Conservation (phyloP, 345 rosid species). For the Arabidopsis thaliana region TAIR10.1 NC_003071.7:379001-379500, state of each 20-base stretch:
- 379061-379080: conserved; percentile 16
- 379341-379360: conserved; percentile 26
- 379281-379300: conserved; percentile 7
- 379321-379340: background rate
- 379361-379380: background rate
- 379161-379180: conserved; percentile 37
- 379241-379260: conserved; percentile 31
- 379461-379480: too few relatives aligned
- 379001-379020: conserved; percentile 26
- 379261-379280: background rate
- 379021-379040: conserved; percentile 31
- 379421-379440: too few relatives aligned
- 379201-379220: conserved; percentile 39
- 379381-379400: too few relatives aligned
- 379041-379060: conserved; percentile 25
- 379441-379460: too few relatives aligned
- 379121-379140: background rate
- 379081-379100: conserved; percentile 15
- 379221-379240: conserved; percentile 19
- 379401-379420: too few relatives aligned
- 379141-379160: conserved; percentile 35
- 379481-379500: too few relatives aligned
- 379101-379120: background rate
- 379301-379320: conserved; percentile 11
- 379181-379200: conserved; percentile 35